These are phyloP conservation scores for Epichloe aotearoae DNA, from an alignment of 2,329 filamentous ascomycete species.

Conservation along the genomic window DNA sequence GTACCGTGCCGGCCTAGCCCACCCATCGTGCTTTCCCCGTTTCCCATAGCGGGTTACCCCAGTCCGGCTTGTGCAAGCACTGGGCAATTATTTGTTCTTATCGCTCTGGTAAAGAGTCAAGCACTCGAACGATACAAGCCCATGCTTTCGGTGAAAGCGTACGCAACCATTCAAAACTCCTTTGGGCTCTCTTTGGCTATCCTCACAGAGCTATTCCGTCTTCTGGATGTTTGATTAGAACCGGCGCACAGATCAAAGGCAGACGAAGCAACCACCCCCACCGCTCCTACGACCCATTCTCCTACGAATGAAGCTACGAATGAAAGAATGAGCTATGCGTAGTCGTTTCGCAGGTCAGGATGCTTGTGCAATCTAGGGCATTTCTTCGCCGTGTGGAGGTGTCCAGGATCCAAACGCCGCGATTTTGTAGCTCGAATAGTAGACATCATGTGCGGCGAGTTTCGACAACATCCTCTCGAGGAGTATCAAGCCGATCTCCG, in stretches of 20 bases:
- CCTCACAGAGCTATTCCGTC: neutral
- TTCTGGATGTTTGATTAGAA: neutral
- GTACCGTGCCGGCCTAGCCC: too few relatives aligned
- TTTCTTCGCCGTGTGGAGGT: neutral
- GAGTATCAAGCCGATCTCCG: constrained; percentile 26
- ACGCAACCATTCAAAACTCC: neutral
- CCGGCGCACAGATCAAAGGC: neutral
- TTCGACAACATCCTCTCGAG: neutral
- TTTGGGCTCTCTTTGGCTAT: neutral
- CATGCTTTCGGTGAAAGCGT: neutral
- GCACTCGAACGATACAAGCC: neutral
- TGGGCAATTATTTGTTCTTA: neutral
- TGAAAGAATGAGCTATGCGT: neutral
- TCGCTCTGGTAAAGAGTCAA: too few relatives aligned
- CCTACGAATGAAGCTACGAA: neutral
- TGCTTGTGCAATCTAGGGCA: constrained; percentile 1
- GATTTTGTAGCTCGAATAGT: neutral
- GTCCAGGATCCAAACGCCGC: neutral
- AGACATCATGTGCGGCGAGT: neutral
- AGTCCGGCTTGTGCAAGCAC: neutral
- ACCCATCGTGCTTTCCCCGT: neutral
- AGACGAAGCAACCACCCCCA: neutral
- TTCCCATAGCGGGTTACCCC: neutral
- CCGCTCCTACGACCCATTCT: neutral
- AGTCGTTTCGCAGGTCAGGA: neutral